These are phyloP conservation scores for Kazachstania bromeliacearum DNA, from an alignment of 805 yeast species.

Conservation along the genomic window DNA sequence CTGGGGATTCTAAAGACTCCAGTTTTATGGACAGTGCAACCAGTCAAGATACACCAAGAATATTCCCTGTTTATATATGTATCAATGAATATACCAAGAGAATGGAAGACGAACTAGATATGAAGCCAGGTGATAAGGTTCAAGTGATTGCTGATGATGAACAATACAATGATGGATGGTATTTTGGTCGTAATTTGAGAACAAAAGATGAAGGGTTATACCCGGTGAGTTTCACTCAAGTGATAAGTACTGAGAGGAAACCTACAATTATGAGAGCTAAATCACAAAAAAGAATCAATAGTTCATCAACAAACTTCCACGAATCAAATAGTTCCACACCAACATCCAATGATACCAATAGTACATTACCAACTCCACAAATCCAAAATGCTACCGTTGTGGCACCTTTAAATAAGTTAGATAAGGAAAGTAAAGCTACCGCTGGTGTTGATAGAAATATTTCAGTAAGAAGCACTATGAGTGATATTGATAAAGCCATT, in stretches of 20 bases:
- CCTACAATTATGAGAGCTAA: slow-evolving; percentile 48
- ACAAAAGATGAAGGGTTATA: slow-evolving; percentile 77
- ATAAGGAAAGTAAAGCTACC: background rate
- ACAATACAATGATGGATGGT: slow-evolving; percentile 96
- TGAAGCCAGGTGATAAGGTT: slow-evolving; percentile 73
- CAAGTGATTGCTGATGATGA: slow-evolving; percentile 88
- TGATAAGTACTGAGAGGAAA: slow-evolving; percentile 30
- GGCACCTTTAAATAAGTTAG: slow-evolving; percentile 4
- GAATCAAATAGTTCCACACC: background rate
- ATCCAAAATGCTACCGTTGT: slow-evolving; percentile 19
- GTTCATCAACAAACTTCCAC: slow-evolving; percentile 15
- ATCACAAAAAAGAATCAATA: slow-evolving; percentile 40
- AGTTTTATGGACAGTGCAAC: slow-evolving; percentile 1
- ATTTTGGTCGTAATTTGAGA: slow-evolving; percentile 69
- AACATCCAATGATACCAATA: slow-evolving; percentile 10
- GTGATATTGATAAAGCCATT: slow-evolving; percentile 65
- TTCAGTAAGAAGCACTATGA: slow-evolving; percentile 46
- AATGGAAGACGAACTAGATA: slow-evolving; percentile 78
- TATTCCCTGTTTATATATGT: slow-evolving; percentile 39
- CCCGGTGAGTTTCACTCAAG: slow-evolving; percentile 80
- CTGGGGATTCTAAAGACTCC: slow-evolving; percentile 3
- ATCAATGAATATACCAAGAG: slow-evolving; percentile 83
- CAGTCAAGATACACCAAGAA: slow-evolving; percentile 7
- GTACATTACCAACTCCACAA: slow-evolving; percentile 22
- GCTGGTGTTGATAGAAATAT: slow-evolving; percentile 23